These are phyloP conservation scores for Kwoniella botswanensis DNA, from an alignment of 768 basidiomycete species.

Conservation along the genomic window DNA sequence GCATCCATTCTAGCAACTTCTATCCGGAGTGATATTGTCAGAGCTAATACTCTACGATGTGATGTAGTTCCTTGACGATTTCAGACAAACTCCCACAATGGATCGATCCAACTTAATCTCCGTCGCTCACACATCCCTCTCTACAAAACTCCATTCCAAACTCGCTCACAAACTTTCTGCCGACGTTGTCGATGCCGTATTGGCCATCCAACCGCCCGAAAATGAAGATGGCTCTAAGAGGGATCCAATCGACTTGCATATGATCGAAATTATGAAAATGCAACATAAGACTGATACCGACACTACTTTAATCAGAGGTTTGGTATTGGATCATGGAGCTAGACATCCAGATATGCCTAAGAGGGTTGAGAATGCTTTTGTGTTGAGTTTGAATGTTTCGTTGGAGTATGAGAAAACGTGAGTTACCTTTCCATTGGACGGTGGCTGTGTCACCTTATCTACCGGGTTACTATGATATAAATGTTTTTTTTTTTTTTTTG, in stretches of 20 bases:
- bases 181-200: conserved; percentile 93
- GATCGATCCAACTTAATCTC: conserved; percentile 90
- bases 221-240: conserved; percentile 65
- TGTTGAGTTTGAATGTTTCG: conserved; percentile 94
- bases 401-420: conserved; percentile 99
- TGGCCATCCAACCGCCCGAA: conserved; percentile 73
- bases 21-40: neutral
- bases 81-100: conserved; percentile 70
- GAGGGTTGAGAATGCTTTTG: conserved; percentile 92
- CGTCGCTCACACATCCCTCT: conserved; percentile 91
- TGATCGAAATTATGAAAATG: conserved; percentile 99
- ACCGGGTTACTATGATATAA: no score
- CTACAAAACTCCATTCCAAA: conserved; percentile 82
- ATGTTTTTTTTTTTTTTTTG: no score
- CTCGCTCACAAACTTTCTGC: conserved; percentile 87
- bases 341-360: conserved; percentile 99
- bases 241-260: conserved; percentile 95
- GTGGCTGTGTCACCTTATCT: no score
- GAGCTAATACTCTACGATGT: neutral
- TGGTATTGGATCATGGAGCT: conserved; percentile 96
- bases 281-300: conserved; percentile 97
- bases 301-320: conserved; percentile 90
- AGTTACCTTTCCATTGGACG: conserved; percentile 54
- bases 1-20: neutral
- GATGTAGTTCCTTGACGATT: conserved; percentile 84